Base-by-base conservation (phyloP, 306 rosid genomes). In the Sphenostylis stenocarpa region DNA sequence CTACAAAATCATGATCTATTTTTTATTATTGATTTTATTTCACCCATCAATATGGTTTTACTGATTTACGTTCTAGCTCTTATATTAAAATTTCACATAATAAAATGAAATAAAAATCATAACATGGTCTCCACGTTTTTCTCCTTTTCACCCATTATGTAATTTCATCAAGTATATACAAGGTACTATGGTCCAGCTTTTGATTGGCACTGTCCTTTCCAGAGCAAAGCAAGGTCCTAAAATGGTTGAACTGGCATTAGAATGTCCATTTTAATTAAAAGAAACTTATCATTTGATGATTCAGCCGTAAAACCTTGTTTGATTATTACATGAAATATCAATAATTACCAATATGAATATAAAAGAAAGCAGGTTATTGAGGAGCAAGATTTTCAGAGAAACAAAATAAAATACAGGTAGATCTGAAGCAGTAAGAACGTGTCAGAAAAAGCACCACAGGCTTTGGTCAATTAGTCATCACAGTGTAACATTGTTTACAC, bases 391-490 rank as follows among this genome's bases (percentile, higher is more conserved):
- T 26, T 24, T 56, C 10, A 11, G 64, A 57, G 34, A 57, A 57
- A 26, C 34, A 57, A 24, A 57, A 57, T 4, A 57, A 20, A 33
- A 6, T 14, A 9, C 31, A 63, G 69, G n/a, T n/a, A n/a, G n/a
- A n/a, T 63, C 51, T 65, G 71, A 65, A 65, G 10, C 34, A 20
- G 51, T 6, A 41, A 38, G 72, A 21, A 41, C 4, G 6, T 41
- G 72, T 66, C 34, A 41, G 58, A 26, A 28, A 68, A 68, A 68
- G 15, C 31, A 19, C 62, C 47, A 17, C 2, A 31, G 3, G 7
- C n/a, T 48, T 28, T 48, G 29, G 44, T 56, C 75, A 69, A 29
- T 47, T 69, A 69, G 31, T 47, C 44, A 69, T 33, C 29, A 49
- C 56, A n/a, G 56, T n/a, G 56, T 49, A 49, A 68, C 57, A 47